These are phyloP conservation scores for Nannochloropsis salina DNA, from an alignment of 108 stramenopile genomes.

Conservation along the genomic window DNA sequence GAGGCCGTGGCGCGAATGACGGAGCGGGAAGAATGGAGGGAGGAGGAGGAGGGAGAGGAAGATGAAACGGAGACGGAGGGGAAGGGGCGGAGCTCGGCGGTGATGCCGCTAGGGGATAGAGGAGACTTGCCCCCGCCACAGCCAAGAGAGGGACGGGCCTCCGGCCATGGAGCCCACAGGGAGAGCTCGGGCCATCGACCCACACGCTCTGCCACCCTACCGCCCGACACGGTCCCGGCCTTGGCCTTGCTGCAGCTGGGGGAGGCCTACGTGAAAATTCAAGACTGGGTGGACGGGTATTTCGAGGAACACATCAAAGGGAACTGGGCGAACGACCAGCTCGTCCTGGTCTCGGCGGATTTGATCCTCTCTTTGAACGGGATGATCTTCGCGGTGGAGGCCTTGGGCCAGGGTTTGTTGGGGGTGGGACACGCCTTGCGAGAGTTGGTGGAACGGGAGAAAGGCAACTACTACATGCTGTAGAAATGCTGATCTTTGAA, in stretches of 20 bases:
- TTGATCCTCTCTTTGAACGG: neutral
- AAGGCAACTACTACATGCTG: neutral
- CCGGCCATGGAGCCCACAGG: neutral
- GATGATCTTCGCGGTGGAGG: neutral
- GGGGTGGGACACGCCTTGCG: neutral
- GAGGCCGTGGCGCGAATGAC: neutral
- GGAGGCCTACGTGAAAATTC: neutral
- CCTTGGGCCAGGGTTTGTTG: neutral
- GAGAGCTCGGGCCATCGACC: neutral
- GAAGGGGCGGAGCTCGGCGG: neutral
- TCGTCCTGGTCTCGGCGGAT: neutral
- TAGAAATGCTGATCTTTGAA: neutral
- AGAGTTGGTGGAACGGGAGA: conserved; percentile 12
- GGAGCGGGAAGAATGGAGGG: neutral
- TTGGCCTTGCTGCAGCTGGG: neutral
- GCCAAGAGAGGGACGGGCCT: neutral
- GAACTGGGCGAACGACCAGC: neutral
- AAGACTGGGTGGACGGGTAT: neutral
- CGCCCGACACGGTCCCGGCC: neutral
- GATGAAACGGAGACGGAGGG: neutral
- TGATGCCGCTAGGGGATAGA: neutral
- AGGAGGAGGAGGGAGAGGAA: neutral
- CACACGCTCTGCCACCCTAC: neutral
- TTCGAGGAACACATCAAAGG: neutral
- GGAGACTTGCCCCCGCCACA: too few relatives aligned